A percentile compares a stretch with the other conserved stretches of the same genome.
These are phyloP conservation scores for Leccinellum luteum DNA, from an alignment of 768 basidiomycete genomes.

Conservation along the genomic window DNA sequence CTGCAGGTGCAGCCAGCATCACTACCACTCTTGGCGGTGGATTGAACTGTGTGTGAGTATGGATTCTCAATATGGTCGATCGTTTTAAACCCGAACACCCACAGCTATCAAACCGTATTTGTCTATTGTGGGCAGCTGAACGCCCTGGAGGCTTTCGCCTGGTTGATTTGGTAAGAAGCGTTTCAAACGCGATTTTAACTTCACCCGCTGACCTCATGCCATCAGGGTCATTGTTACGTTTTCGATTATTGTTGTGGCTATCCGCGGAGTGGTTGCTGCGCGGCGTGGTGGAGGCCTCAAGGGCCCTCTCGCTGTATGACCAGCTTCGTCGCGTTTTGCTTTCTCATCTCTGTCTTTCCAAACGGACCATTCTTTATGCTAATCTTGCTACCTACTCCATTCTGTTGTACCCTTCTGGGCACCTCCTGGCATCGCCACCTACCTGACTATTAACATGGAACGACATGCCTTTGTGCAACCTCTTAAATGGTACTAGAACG, in stretches of 20 bases:
- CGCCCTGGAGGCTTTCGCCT: constrained; percentile 71
- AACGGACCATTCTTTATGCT: background rate
- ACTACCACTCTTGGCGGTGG: constrained; percentile 67
- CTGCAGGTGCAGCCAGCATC: constrained; percentile 67
- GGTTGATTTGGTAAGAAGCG: constrained; percentile 62
- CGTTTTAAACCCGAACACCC: background rate
- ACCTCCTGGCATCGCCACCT: constrained; percentile 3
- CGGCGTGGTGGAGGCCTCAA: constrained; percentile 66
- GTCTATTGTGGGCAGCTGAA: constrained; percentile 76
- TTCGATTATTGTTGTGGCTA: constrained; percentile 52
- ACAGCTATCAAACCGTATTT: constrained; percentile 42
- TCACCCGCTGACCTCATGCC: background rate
- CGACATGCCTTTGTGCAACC: background rate
- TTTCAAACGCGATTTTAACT: background rate
- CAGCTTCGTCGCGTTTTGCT: background rate
- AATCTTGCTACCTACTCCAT: background rate
- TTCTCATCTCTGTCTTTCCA: constrained; percentile 6
- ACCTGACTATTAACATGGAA: background rate
- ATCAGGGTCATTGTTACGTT: constrained; percentile 64
- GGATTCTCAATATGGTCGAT: background rate
- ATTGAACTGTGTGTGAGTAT: constrained; percentile 60
- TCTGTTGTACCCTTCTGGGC: constrained; percentile 5
- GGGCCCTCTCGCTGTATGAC: constrained; percentile 48
- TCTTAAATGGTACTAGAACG: constrained; percentile 8
- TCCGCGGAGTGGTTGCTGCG: constrained; percentile 57